Conservation (phyloP, 2,329 filamentous ascomycete species). For the Xylariaceae sp. region DNA sequence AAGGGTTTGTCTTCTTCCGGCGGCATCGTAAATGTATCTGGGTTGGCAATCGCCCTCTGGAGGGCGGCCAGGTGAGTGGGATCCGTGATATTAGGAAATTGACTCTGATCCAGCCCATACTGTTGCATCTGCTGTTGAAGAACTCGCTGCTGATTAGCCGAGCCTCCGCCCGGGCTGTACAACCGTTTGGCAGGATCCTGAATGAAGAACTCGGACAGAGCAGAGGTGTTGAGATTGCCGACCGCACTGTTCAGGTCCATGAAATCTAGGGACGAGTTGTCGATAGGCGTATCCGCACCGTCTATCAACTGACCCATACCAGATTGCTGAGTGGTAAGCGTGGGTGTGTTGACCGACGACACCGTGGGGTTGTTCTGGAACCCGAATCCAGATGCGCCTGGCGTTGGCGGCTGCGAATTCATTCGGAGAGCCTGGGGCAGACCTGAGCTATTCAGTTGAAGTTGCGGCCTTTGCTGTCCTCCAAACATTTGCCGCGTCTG, state of each 20-base stretch:
- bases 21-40: slow-evolving; percentile 59
- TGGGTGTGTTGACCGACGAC: slow-evolving; percentile 94
- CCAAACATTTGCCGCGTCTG: slow-evolving; percentile 67
- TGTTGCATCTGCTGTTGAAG: slow-evolving; percentile 66
- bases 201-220: slow-evolving; percentile 57
- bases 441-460: slow-evolving; percentile 78
- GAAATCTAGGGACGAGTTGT: slow-evolving; percentile 63
- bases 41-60: slow-evolving; percentile 42
- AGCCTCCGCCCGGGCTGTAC: slow-evolving; percentile 77
- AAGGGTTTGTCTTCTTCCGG: slow-evolving; percentile 96
- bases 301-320: slow-evolving; percentile 58
- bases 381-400: slow-evolving; percentile 70
- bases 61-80: slow-evolving; percentile 55
- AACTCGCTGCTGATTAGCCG: slow-evolving; percentile 56
- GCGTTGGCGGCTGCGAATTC: slow-evolving; percentile 76
- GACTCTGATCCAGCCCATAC: slow-evolving; percentile 69
- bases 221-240: slow-evolving; percentile 53
- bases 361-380: slow-evolving; percentile 93
- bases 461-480: slow-evolving; percentile 62
- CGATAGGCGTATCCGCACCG: slow-evolving; percentile 67
- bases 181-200: slow-evolving; percentile 93
- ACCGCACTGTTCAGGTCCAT: slow-evolving; percentile 56
- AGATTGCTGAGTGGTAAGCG: slow-evolving; percentile 71
- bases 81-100: slow-evolving; percentile 73
- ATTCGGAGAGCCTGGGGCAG: slow-evolving; percentile 74